Evolutionary conservation across 306 rosid species (phyloP).

Genomic region (Malus asiatica): DNA sequence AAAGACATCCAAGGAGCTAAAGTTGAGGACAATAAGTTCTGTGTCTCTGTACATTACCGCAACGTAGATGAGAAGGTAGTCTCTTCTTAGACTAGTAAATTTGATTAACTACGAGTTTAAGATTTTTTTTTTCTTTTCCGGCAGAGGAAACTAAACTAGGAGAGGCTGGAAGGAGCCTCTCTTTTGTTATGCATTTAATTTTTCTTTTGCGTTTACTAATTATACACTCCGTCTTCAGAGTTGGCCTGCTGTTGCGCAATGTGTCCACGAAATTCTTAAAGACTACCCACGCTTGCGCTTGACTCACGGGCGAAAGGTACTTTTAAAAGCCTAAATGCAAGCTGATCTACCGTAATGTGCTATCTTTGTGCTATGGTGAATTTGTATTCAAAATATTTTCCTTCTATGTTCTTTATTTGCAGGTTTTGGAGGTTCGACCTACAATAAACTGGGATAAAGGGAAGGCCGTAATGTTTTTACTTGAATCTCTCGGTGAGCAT

Average conservation of each 20-base stretch:
- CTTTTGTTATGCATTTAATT: neutral
- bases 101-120: neutral
- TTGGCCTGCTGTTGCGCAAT: slow-evolving; percentile 61
- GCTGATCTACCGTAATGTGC: neutral
- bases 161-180: neutral
- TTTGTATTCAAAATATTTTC: neutral
- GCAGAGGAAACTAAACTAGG: neutral
- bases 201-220: neutral
- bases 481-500: slow-evolving; percentile 81
- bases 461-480: slow-evolving; percentile 89
- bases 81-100: neutral
- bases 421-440: slow-evolving; percentile 98
- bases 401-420: neutral
- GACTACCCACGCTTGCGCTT: slow-evolving; percentile 59
- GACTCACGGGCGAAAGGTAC: slow-evolving; percentile 94
- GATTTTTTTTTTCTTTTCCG: neutral
- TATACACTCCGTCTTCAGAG: slow-evolving; percentile 32
- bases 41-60: slow-evolving; percentile 94
- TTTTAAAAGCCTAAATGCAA: neutral
- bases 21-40: slow-evolving; percentile 81
- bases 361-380: neutral
- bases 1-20: slow-evolving; percentile 69
- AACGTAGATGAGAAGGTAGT: slow-evolving; percentile 81
- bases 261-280: slow-evolving; percentile 57
- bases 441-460: slow-evolving; percentile 94